Conservation (phyloP, 345 rosid genomes). For the Adansonia digitata region DNA sequence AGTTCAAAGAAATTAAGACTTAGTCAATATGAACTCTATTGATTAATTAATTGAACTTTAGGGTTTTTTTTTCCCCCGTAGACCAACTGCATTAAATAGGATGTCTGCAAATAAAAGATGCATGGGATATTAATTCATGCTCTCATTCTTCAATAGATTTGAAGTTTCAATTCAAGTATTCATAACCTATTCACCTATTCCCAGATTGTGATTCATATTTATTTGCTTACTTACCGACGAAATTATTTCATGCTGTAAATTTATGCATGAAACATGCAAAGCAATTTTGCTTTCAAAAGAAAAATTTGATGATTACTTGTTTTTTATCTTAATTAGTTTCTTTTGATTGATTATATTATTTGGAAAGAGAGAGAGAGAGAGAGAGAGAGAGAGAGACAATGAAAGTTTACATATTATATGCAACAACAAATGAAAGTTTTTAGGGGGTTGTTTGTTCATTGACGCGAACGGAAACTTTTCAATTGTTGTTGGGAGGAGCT, state of each 20-base stretch:
- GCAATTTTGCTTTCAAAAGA: too few relatives aligned
- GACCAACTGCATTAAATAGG: background rate
- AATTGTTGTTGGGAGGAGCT: background rate
- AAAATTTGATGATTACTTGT: background rate
- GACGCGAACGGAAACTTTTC: background rate
- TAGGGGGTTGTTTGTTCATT: background rate
- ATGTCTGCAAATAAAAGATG: too few relatives aligned
- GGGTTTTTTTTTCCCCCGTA: background rate
- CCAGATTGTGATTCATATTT: too few relatives aligned
- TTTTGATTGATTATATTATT: background rate
- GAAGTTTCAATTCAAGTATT: too few relatives aligned
- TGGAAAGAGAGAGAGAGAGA: background rate
- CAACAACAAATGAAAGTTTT: background rate
- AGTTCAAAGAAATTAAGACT: background rate
- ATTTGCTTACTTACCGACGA: background rate
- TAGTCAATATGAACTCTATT: background rate
- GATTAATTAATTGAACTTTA: background rate
- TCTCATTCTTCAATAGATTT: too few relatives aligned
- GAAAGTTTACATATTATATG: background rate
- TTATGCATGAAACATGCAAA: background rate
- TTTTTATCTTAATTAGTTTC: background rate
- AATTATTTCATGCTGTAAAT: background rate
- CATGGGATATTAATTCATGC: too few relatives aligned
- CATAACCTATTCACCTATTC: too few relatives aligned
- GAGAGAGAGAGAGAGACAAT: background rate